A percentile compares a stretch with the other conserved stretches of the same genome.
phyloP scores from a whole-genome alignment of 1,284 basidiomycete genomes.

The Leccinum laetum region DNA sequence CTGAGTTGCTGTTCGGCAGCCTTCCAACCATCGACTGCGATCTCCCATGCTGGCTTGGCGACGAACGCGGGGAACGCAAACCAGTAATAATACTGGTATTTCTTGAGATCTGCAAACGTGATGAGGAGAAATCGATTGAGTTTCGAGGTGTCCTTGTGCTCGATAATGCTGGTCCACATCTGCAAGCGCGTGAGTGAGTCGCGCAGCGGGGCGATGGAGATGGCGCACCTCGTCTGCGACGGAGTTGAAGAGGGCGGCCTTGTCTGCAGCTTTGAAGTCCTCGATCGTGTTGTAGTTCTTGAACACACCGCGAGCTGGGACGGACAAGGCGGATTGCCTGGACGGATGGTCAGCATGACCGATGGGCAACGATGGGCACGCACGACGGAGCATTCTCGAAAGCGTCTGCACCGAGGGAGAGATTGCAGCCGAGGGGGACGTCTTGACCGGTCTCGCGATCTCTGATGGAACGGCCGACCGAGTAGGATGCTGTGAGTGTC shows the following conservation, averaged over 20 bases:
- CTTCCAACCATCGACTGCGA: conserved; percentile 38
- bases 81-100: conserved; percentile 98
- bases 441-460: conserved; percentile 75
- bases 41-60: conserved; percentile 86
- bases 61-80: conserved; percentile 95
- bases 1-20: neutral
- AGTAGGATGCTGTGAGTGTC: conserved; percentile 67
- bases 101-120: conserved; percentile 97
- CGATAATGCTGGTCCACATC: conserved; percentile 66
- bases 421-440: conserved; percentile 59
- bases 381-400: conserved; percentile 46
- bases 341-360: conserved; percentile 6
- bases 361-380: conserved; percentile 27
- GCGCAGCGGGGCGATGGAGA: neutral
- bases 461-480: conserved; percentile 67
- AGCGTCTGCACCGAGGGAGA: conserved; percentile 59
- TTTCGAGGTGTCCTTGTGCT: conserved; percentile 48
- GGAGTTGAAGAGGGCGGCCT: conserved; percentile 79
- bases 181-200: conserved; percentile 26
- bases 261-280: conserved; percentile 91
- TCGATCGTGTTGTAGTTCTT: conserved; percentile 98
- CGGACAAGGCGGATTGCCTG: conserved; percentile 44
- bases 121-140: conserved; percentile 87
- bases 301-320: conserved; percentile 60
- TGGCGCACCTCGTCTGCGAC: conserved; percentile 58